phyloP scores from a whole-genome alignment of 108 stramenopile genomes.

The Nitzschia sp. region DNA sequence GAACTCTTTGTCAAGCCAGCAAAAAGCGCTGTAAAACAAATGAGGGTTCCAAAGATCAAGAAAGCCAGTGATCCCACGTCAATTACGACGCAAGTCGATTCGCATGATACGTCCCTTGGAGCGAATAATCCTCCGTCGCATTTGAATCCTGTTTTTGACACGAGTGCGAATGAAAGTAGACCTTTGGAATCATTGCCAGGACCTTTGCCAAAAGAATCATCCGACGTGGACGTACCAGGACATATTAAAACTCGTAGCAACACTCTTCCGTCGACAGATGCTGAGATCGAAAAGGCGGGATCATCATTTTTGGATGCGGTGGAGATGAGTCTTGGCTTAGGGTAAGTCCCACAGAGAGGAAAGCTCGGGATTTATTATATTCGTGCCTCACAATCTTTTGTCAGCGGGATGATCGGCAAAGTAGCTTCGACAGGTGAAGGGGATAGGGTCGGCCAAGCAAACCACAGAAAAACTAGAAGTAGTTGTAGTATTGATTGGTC shows the following conservation, averaged over 20 bases:
- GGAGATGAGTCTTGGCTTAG: conserved; percentile 61
- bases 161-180: too few relatives aligned
- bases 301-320: conserved; percentile 79
- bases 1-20: conserved; percentile 50
- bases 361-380: too few relatives aligned
- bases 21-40: conserved; percentile 50
- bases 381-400: neutral
- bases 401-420: conserved; percentile 5
- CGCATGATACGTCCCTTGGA: too few relatives aligned
- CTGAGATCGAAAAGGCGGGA: conserved; percentile 77
- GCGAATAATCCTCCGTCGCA: too few relatives aligned
- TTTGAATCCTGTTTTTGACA: too few relatives aligned
- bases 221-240: neutral
- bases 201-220: neutral
- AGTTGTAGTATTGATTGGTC: conserved; percentile 87
- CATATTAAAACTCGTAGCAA: neutral
- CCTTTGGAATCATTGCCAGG: neutral
- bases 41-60: conserved; percentile 63
- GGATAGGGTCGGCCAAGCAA: conserved; percentile 57
- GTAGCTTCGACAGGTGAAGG: conserved; percentile 45
- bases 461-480: conserved; percentile 85
- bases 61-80: conserved; percentile 2
- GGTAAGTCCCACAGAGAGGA: conserved; percentile 49
- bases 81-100: neutral
- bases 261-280: conserved; percentile 59